Base-by-base conservation (phyloP, 345 rosid species). In the Isatis tinctoria region DNA sequence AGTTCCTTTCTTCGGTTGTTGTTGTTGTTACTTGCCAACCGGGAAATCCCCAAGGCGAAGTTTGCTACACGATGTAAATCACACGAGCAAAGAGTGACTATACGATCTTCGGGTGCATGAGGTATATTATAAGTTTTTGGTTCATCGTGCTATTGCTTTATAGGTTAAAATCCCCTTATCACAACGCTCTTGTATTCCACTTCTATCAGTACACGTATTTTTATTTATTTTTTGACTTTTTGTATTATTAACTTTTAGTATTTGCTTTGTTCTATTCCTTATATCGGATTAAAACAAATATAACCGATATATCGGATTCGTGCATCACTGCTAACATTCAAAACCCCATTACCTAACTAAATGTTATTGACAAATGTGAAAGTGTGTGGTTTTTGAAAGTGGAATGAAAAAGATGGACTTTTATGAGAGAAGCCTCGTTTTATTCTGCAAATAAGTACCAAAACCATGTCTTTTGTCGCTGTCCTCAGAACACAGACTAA, bases 21-120 rank as follows among this genome's bases (percentile, higher is more conserved):
- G 44, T 7, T 60, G 67, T 70, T 63, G 45, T 43, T 35, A 32
- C 39, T 17, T 63, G 48, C 65, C 71, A 57, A 65, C 58, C 14
- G 3, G 10, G 47, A 22, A 30, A 56, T 51, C 57, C 56, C 11
- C 32, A 2, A 51, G 32, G 16, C 32, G 16, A 51, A 51, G 57
- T 51, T 24, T 51, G 13, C 41, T 30, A 30, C 5, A 30, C 7
- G 26, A 17, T 47, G 52, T 47, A 8, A 8, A 18, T 16, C 3
- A 45, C 22, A 16, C 10, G 51, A 45, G 22, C 16, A 16, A 45
- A 45, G 7, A 45, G 51, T 6, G 49, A 45, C 49, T 14, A 5
- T 14, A n/a, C n/a, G 18, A 43, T 43, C 47, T 14, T 4, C 13
- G 47, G n/a, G 6, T 43, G 24, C 24, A 22, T 2, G 47, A 43